Conservation (phyloP, 257 asterid genomes). For the Solanum commersonii region DNA sequence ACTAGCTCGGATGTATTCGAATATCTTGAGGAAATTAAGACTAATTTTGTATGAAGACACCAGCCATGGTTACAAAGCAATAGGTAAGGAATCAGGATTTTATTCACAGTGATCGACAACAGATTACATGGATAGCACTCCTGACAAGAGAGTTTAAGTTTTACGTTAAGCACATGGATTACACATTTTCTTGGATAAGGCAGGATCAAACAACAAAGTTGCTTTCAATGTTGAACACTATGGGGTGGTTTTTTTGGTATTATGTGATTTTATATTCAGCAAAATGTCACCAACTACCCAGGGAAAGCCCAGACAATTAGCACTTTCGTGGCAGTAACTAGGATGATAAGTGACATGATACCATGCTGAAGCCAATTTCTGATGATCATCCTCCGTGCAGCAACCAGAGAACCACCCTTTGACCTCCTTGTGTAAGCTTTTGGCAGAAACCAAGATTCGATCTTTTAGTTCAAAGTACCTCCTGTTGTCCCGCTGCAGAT, state of each 20-base stretch:
- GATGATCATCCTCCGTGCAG: constrained; percentile 22
- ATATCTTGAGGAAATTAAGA: background rate
- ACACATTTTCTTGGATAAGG: background rate
- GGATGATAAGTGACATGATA: constrained; percentile 68
- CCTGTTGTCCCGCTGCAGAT: constrained; percentile 70
- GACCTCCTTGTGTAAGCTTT: constrained; percentile 64
- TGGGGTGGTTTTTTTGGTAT: background rate
- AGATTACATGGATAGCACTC: background rate
- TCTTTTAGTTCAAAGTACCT: constrained; percentile 76
- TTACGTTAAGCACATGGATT: background rate
- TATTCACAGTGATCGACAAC: background rate
- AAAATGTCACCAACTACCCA: constrained; percentile 74
- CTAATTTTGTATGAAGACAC: background rate
- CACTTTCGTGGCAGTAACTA: constrained; percentile 27
- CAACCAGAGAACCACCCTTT: constrained; percentile 52
- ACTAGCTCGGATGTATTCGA: background rate
- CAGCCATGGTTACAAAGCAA: background rate
- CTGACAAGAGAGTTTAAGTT: background rate
- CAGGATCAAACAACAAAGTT: background rate
- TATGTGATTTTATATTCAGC: constrained; percentile 44
- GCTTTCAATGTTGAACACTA: background rate
- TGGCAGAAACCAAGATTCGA: constrained; percentile 57
- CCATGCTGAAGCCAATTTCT: constrained; percentile 84
- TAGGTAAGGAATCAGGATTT: background rate
- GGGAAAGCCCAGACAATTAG: constrained; percentile 73